phyloP scores from a whole-genome alignment of 73 alveolate genomes.

The Stentor coeruleus region DNA sequence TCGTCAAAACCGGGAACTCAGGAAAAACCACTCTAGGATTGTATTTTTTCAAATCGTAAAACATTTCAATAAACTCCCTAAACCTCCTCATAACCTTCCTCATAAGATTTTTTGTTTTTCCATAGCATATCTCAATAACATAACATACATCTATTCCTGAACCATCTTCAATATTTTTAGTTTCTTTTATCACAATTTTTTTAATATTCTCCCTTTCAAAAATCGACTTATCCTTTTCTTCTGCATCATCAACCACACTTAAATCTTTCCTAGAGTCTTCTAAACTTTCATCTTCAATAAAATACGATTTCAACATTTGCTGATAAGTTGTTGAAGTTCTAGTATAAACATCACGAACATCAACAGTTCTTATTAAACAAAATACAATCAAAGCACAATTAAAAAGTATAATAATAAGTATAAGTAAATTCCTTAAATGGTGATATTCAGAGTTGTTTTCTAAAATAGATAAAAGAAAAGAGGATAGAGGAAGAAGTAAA shows the following conservation, averaged over 20 bases:
- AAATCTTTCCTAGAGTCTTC: background rate
- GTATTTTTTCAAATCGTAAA: background rate
- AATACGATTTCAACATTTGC: background rate
- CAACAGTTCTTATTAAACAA: background rate
- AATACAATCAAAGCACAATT: too few species aligned
- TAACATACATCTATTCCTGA: background rate
- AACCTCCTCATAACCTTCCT: background rate
- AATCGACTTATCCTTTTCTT: background rate
- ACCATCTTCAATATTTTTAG: background rate
- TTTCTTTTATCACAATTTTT: too few species aligned
- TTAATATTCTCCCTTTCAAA: background rate
- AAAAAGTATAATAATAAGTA: background rate
- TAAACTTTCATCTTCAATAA: background rate
- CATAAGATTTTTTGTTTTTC: background rate
- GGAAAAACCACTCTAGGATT: background rate
- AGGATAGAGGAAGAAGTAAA: background rate
- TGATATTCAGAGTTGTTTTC: background rate
- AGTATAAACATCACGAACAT: background rate
- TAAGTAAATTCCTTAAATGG: too few species aligned
- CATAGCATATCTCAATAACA: background rate
- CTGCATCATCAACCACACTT: background rate
- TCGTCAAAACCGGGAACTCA: background rate
- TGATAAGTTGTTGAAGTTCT: background rate
- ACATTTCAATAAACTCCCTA: background rate
- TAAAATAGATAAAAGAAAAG: too few species aligned